phyloP scores from a whole-genome alignment of 129 eudicot species.

The Cynara cardunculus region DNA sequence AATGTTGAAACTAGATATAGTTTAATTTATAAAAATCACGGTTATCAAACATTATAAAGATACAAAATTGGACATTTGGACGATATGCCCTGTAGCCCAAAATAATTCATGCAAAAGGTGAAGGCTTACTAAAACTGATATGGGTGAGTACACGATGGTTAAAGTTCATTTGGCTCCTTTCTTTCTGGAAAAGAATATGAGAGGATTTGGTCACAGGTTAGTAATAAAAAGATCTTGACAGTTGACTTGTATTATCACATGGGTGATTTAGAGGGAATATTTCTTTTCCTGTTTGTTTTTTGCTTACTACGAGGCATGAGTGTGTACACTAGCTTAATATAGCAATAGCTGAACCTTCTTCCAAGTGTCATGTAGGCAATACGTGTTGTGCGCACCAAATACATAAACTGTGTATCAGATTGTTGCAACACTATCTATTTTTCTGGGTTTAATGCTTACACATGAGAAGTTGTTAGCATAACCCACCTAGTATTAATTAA shows the following conservation, averaged over 20 bases:
- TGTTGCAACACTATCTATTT: too few relatives aligned
- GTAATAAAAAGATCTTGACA: too few relatives aligned
- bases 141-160: neutral
- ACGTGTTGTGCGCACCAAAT: too few relatives aligned
- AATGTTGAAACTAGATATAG: neutral
- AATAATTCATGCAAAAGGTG: neutral
- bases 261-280: too few relatives aligned
- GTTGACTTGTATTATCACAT: too few relatives aligned
- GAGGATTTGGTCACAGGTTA: neutral
- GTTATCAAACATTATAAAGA: neutral
- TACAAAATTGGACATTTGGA: neutral
- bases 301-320: too few relatives aligned
- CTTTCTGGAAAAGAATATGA: neutral
- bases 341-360: too few relatives aligned
- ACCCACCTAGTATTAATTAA: neutral
- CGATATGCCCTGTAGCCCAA: neutral
- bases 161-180: neutral
- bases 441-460: too few relatives aligned
- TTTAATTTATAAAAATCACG: neutral
- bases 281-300: too few relatives aligned
- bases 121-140: neutral
- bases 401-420: too few relatives aligned
- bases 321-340: too few relatives aligned
- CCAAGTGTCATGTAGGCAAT: too few relatives aligned
- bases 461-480: neutral